These are phyloP conservation scores for Calonectria hongkongensis DNA, from an alignment of 2,329 filamentous ascomycete species.

Conservation along the genomic window DNA sequence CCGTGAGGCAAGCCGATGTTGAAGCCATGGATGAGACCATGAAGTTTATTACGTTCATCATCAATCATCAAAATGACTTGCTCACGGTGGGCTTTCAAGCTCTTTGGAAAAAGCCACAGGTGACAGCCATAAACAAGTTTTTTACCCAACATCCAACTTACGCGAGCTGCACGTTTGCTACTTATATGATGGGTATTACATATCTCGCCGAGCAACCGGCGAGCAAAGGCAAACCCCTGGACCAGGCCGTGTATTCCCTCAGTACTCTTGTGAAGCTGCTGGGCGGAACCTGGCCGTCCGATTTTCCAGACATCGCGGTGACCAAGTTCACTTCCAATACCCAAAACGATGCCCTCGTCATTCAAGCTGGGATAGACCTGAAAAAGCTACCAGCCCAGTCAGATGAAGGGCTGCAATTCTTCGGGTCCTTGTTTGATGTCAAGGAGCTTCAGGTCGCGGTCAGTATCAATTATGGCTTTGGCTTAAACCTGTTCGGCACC, in stretches of 20 bases:
- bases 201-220: background rate
- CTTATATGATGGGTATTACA: conserved; percentile 10
- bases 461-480: background rate
- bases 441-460: background rate
- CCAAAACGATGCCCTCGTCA: background rate
- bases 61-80: background rate
- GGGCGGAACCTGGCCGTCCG: conserved; percentile 1
- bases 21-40: background rate
- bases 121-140: background rate
- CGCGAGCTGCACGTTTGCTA: conserved; percentile 3
- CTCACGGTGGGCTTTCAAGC: background rate
- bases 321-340: conserved; percentile 5
- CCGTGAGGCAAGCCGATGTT: background rate
- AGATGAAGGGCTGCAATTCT: background rate
- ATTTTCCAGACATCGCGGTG: background rate
- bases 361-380: conserved; percentile 2
- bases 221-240: conserved; percentile 2
- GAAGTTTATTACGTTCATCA: conserved; percentile 4
- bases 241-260: background rate
- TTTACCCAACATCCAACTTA: background rate
- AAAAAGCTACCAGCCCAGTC: background rate
- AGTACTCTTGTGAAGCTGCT: background rate
- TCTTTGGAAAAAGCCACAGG: conserved; percentile 2
- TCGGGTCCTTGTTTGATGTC: background rate
- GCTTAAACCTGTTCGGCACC: background rate